Evolutionary conservation across 345 rosid genomes (phyloP).

Genomic region (Eucalyptus caleyi): DNA sequence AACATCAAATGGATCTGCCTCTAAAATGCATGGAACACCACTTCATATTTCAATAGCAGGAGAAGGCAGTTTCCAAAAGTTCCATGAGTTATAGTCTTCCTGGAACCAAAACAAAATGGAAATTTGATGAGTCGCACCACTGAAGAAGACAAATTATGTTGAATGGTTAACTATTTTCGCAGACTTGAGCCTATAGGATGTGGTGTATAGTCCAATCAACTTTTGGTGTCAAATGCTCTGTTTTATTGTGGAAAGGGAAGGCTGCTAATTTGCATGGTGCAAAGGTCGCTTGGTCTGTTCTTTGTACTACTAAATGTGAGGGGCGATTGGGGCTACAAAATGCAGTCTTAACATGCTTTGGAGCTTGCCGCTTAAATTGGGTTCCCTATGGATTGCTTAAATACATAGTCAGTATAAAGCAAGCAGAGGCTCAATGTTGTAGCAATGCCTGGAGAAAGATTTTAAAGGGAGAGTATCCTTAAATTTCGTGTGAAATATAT

Average conservation of each 20-base stretch:
- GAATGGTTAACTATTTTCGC: background rate
- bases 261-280: background rate
- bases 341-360: background rate
- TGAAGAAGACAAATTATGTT: background rate
- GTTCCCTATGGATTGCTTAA: background rate
- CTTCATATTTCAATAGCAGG: slow-evolving; percentile 28
- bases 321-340: background rate
- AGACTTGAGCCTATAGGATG: background rate
- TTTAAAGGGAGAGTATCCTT: background rate
- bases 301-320: background rate
- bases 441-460: background rate
- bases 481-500: background rate
- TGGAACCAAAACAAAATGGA: slow-evolving; percentile 12
- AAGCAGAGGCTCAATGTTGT: background rate
- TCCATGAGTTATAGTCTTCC: slow-evolving; percentile 93
- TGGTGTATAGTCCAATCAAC: background rate
- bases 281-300: background rate
- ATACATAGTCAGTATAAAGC: background rate
- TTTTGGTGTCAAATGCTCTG: background rate
- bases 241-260: background rate
- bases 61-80: slow-evolving; percentile 83
- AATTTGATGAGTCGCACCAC: background rate
- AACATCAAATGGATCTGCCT: background rate
- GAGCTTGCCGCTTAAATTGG: background rate
- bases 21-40: background rate